Evolutionary conservation across 2,329 filamentous ascomycete genomes (phyloP).

Genomic region (Fusarium nisikadoi): DNA sequence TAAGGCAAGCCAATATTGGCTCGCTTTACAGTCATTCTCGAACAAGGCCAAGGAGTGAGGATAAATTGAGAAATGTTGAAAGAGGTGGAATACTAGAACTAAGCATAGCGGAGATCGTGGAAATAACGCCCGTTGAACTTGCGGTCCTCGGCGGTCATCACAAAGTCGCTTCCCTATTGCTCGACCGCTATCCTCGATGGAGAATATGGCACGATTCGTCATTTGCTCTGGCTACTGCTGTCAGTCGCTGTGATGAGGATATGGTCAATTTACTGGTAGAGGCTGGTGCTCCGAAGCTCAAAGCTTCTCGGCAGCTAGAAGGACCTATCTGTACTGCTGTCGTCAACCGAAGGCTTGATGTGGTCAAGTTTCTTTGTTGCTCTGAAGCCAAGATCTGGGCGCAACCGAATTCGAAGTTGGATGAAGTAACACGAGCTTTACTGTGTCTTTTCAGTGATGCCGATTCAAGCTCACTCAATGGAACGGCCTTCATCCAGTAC

Average conservation of each 20-base stretch:
- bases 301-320: not conserved
- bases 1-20: not conserved
- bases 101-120: not conserved
- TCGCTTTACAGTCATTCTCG: not conserved
- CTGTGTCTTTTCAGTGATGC: not conserved
- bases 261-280: not conserved
- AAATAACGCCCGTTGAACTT: conserved; percentile 8
- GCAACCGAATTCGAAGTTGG: not conserved
- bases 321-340: conserved; percentile 11
- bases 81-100: not conserved
- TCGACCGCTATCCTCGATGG: not conserved
- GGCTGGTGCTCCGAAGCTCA: not conserved
- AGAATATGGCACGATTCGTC: not conserved
- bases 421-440: conserved; percentile 1
- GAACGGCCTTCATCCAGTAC: not conserved
- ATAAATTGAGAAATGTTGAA: not conserved
- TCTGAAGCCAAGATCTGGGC: not conserved
- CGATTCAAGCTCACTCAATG: not conserved
- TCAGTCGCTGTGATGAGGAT: not conserved
- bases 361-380: conserved; percentile 2
- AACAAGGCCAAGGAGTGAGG: not conserved
- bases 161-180: not conserved
- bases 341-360: not conserved
- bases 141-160: not conserved
- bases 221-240: not conserved